phyloP scores from a whole-genome alignment of 371 early-diverging fungal species.

The Lichtheimia ornata region DNA sequence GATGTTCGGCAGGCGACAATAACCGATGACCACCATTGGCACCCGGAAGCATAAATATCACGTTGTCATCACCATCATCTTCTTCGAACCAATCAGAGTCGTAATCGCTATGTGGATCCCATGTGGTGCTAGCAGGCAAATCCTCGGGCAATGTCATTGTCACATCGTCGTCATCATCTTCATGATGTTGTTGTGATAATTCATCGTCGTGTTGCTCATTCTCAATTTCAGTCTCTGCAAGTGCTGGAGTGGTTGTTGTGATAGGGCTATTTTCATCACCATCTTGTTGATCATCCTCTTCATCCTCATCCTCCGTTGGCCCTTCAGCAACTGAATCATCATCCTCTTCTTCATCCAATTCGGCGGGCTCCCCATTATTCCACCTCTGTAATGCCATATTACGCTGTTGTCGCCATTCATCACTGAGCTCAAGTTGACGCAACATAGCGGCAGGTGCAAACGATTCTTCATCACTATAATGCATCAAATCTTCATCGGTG shows the following conservation, averaged over 20 bases:
- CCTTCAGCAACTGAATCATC: background rate
- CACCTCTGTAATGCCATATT: too few relatives aligned
- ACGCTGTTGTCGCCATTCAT: background rate
- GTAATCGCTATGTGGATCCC: background rate
- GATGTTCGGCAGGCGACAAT: slow-evolving; percentile 6
- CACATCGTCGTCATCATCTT: background rate
- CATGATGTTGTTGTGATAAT: background rate
- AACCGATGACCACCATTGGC: slow-evolving; percentile 7
- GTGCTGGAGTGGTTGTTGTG: background rate
- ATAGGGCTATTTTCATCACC: background rate
- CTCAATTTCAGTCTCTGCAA: background rate
- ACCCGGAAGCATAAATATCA: background rate
- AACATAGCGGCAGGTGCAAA: slow-evolving; percentile 1
- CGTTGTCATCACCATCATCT: background rate
- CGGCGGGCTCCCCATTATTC: slow-evolving; percentile 5
- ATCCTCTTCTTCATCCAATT: background rate
- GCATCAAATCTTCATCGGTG: background rate
- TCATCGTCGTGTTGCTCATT: background rate
- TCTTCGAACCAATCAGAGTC: slow-evolving; percentile 1
- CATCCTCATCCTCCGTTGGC: background rate
- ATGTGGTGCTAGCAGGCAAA: background rate
- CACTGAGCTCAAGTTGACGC: slow-evolving; percentile 1
- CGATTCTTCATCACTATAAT: background rate
- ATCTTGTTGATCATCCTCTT: background rate
- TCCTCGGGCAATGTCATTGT: too few relatives aligned